Conservation (phyloP, 2,329 filamentous ascomycete species). For the Graphilbum ipis-grandicollis region DNA sequence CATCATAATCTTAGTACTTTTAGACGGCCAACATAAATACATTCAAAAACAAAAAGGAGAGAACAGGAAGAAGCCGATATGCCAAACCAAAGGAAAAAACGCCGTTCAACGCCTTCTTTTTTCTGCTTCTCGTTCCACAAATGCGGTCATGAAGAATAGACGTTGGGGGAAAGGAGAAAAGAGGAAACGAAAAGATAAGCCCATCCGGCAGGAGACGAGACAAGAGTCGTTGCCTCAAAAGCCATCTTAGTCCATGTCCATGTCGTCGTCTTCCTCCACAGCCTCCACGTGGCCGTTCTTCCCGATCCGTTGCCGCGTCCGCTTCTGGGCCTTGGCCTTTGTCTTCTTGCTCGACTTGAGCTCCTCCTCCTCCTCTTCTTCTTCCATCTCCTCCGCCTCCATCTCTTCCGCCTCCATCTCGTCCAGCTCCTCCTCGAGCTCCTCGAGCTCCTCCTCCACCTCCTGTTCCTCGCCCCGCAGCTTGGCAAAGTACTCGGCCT, state of each 20-base stretch:
- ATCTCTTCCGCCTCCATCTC: constrained; percentile 8
- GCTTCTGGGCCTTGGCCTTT: neutral
- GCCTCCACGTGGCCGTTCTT: constrained; percentile 22
- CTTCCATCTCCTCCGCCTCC: constrained; percentile 10
- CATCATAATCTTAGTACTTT: too few relatives aligned
- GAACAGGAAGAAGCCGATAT: too few relatives aligned
- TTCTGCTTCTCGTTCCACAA: neutral
- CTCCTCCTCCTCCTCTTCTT: constrained; percentile 14
- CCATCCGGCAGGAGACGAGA: too few relatives aligned
- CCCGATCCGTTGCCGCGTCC: constrained; percentile 16
- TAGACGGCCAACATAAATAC: too few relatives aligned
- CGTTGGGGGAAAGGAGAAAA: too few relatives aligned
- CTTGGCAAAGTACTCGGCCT: constrained; percentile 26
- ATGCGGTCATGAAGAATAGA: too few relatives aligned
- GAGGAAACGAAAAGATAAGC: too few relatives aligned
- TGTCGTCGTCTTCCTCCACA: constrained; percentile 13
- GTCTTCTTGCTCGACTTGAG: neutral
- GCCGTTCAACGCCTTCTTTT: neutral
- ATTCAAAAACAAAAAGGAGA: neutral
- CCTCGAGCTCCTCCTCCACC: constrained; percentile 1
- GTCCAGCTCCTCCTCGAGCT: constrained; percentile 15
- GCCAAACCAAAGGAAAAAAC: too few relatives aligned
- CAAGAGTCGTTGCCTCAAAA: too few relatives aligned
- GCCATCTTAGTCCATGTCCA: constrained; percentile 23
- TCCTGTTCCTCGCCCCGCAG: constrained; percentile 10